Evolutionary conservation across 768 basidiomycete genomes (phyloP), one percentile per base, ranked within the genome.

Genomic region (Atractiella rhizophila): DNA sequence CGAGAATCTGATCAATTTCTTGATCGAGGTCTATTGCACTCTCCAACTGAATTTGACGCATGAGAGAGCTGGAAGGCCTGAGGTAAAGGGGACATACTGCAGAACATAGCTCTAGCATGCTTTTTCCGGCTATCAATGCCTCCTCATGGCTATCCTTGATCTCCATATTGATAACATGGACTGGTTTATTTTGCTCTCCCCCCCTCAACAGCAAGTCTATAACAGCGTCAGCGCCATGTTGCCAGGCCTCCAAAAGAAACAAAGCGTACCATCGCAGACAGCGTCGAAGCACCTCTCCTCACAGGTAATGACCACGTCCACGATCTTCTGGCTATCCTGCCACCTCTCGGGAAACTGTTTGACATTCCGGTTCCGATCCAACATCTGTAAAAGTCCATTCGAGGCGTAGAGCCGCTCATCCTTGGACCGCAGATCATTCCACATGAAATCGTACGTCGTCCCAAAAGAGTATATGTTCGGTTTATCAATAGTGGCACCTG

Each of bases 61-160:
- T n/a, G 15, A 20, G 16, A 2, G 28, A 24, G 35, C 32, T 15
- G 25, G 35, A 45, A 40, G 36, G 27, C 39, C 35, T 46, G 45
- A 48, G 51, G 45, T 31, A 41, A 28, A 42, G 8, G 21, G 24
- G 15, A 66, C 81, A 62, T 54, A 91, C 88, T 40, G 85, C 76
- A 35, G 71, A 65, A 7, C 82, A 83, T 18, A 98, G 64, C 53
- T 88, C 86, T 23, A 96, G 64, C 56, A 96, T 85, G 2, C 88
- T 85, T 58, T 74, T 80, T 15, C 91, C 88, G 20, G 91, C 91
- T 48, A 94, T 82, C 35, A 77, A 64, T 1, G 91, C 91, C 60
- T 98, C 91, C 65, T 96, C 91, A 52, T 94, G 86, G 55, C 91
- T 96, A 60, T 98, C 91, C 63, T 80, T 91, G 60, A 96, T 96